phyloP scores from a whole-genome alignment of 176 grass and related monocot species.

The Carex myosuroides region DNA sequence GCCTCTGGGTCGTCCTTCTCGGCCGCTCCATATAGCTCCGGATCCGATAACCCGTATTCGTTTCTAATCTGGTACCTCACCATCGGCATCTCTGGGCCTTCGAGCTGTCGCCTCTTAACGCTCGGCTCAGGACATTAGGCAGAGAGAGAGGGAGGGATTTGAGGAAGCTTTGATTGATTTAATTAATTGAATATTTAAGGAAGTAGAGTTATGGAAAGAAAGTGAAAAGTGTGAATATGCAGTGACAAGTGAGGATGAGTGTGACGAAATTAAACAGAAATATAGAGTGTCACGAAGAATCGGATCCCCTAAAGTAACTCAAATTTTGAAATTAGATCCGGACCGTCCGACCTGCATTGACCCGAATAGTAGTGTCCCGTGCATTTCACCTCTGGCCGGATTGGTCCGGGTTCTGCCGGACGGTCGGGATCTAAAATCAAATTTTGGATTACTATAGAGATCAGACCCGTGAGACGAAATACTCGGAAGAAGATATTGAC shows the following conservation, averaged over 20 bases:
- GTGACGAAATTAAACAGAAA: background rate
- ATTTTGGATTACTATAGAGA: too few relatives aligned
- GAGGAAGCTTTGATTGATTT: background rate
- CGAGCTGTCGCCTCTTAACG: background rate
- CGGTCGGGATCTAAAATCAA: too few relatives aligned
- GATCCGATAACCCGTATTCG: constrained; percentile 77
- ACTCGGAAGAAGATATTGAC: background rate
- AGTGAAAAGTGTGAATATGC: background rate
- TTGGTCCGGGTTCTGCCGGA: too few relatives aligned
- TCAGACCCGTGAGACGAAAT: background rate
- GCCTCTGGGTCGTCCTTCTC: constrained; percentile 89
- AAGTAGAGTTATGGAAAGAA: constrained; percentile 26
- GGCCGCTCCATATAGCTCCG: constrained; percentile 44
- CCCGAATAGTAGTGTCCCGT: too few relatives aligned
- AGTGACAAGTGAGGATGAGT: constrained; percentile 1
- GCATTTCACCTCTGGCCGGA: too few relatives aligned
- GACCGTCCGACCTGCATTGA: too few relatives aligned
- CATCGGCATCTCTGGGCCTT: constrained; percentile 25
- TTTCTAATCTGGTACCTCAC: constrained; percentile 87
- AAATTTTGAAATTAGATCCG: too few relatives aligned
- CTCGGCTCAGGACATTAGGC: background rate
- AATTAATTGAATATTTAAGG: background rate
- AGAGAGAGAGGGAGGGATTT: background rate
- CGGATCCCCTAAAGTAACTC: too few relatives aligned
- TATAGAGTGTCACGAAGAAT: background rate